Conservation (phyloP, 352 stramenopile species). For the Saprolegnia diclina region DNA sequence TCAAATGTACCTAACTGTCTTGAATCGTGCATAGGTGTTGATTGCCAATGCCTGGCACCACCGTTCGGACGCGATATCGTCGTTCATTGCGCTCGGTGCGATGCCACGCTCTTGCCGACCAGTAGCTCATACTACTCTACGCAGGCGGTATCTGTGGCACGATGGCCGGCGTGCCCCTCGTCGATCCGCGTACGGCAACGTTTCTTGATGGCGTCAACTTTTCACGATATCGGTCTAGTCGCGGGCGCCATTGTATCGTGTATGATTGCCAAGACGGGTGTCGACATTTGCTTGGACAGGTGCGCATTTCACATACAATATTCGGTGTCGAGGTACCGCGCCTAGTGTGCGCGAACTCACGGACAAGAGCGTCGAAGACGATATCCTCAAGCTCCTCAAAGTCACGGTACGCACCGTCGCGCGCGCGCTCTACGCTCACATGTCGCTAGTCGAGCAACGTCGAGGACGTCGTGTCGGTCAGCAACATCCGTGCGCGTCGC, state of each 20-base stretch:
- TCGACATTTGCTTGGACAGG: conserved; percentile 78
- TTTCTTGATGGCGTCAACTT: background rate
- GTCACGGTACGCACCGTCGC: conserved; percentile 44
- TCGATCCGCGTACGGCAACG: conserved; percentile 53
- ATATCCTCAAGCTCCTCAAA: conserved; percentile 69
- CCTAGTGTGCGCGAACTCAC: conserved; percentile 73
- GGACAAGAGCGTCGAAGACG: conserved; percentile 75
- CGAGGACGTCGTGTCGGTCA: conserved; percentile 71
- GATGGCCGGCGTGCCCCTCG: conserved; percentile 56
- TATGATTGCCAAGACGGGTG: conserved; percentile 87
- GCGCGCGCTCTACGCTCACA: conserved; percentile 1
- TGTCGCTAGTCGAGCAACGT: conserved; percentile 57
- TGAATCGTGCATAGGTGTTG: conserved; percentile 61
- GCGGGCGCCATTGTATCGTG: conserved; percentile 77
- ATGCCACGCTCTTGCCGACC: background rate
- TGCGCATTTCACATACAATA: conserved; percentile 19
- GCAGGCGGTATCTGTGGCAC: conserved; percentile 61
- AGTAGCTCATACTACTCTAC: conserved; percentile 1
- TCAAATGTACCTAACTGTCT: background rate
- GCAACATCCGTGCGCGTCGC: conserved; percentile 70
- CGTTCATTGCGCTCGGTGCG: conserved; percentile 65
- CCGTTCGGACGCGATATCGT: conserved; percentile 87
- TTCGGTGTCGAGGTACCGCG: background rate
- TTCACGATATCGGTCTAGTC: conserved; percentile 33
- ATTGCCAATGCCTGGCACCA: conserved; percentile 98